Conservation (phyloP, 169 alveolate species). For the Hepatocystis sp. region DNA sequence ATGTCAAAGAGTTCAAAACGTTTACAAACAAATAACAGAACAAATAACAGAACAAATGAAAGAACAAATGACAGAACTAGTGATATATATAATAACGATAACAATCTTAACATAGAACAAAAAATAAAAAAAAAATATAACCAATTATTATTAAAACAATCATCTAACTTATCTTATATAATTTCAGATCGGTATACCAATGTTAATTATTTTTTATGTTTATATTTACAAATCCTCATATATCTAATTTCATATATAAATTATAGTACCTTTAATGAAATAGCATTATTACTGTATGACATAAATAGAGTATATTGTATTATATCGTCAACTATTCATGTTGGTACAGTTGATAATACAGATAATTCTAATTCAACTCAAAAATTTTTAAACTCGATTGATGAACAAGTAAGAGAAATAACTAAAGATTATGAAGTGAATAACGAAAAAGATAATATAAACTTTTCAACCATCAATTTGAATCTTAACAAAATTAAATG, state of each 20-base stretch:
- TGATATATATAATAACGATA: constrained; percentile 1
- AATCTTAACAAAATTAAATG: constrained; percentile 53
- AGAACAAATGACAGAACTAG: no score
- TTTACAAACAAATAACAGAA: no score
- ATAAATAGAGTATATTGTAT: constrained; percentile 46
- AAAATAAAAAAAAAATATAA: constrained; percentile 56
- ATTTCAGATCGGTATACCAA: constrained; percentile 40
- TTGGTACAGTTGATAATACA: background rate
- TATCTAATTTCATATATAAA: constrained; percentile 51
- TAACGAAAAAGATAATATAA: constrained; percentile 9
- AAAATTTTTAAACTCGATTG: background rate
- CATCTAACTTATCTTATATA: no score
- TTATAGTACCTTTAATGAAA: constrained; percentile 62
- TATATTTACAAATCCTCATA: constrained; percentile 48
- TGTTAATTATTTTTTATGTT: constrained; percentile 61
- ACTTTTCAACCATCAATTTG: constrained; percentile 7
- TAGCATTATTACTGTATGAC: constrained; percentile 45
- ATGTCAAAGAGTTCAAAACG: no score
- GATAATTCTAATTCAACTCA: constrained; percentile 13
- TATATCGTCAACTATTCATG: constrained; percentile 45
- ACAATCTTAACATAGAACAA: background rate
- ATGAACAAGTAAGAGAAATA: constrained; percentile 21
- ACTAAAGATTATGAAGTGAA: constrained; percentile 35
- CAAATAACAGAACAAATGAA: no score
- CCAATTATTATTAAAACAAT: constrained; percentile 20